These are phyloP conservation scores for Physaria fendleri DNA, from an alignment of 345 rosid genomes.

Conservation along the genomic window DNA sequence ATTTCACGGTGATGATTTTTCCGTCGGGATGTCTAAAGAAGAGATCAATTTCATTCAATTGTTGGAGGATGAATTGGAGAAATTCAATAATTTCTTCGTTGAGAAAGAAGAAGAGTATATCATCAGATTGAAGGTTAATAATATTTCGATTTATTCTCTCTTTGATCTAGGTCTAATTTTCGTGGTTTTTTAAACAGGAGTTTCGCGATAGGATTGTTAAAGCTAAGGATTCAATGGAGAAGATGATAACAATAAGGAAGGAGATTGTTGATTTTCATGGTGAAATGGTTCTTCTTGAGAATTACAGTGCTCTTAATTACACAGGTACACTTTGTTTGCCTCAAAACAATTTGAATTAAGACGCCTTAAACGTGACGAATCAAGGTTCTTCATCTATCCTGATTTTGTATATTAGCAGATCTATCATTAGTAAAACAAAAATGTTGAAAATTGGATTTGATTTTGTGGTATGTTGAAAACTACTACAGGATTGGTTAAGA, in stretches of 20 bases:
- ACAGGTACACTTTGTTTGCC: constrained; percentile 46
- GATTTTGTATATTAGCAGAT: not conserved
- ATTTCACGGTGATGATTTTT: constrained; percentile 42
- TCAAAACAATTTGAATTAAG: not conserved
- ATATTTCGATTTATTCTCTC: not conserved
- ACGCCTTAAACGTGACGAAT: too few species aligned
- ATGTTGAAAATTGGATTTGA: constrained; percentile 1
- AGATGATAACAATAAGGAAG: constrained; percentile 54
- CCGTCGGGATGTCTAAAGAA: constrained; percentile 38
- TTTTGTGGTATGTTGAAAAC: not conserved
- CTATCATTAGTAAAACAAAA: not conserved
- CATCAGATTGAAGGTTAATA: constrained; percentile 69
- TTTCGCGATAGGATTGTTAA: constrained; percentile 58
- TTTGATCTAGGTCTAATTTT: not conserved
- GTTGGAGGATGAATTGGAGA: constrained; percentile 82
- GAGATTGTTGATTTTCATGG: constrained; percentile 95
- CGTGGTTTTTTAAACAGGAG: constrained; percentile 34
- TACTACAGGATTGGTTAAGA: constrained; percentile 79
- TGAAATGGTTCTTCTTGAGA: constrained; percentile 94
- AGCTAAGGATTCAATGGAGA: constrained; percentile 50
- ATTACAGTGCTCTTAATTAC: constrained; percentile 94
- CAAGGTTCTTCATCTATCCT: not conserved
- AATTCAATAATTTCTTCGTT: constrained; percentile 84
- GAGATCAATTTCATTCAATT: constrained; percentile 59
- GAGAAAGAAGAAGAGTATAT: constrained; percentile 97